These are phyloP conservation scores for Pulveroboletus sp. DNA, from an alignment of 768 basidiomycete species.

Conservation along the genomic window DNA sequence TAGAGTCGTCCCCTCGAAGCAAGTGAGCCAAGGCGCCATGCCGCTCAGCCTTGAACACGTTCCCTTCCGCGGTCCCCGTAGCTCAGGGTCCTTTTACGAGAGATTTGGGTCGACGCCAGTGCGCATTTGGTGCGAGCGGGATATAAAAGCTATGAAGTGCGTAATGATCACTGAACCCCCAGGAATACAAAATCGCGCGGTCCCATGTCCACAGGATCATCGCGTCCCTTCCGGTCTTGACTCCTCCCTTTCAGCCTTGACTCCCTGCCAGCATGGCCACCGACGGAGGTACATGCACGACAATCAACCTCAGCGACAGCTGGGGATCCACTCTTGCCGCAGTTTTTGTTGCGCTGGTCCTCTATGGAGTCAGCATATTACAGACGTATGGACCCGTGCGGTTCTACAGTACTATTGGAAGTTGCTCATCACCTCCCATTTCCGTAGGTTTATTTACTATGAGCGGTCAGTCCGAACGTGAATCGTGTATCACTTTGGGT, in stretches of 20 bases:
- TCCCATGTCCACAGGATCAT: neutral
- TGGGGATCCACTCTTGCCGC: slow-evolving; percentile 25
- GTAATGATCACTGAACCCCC: slow-evolving; percentile 6
- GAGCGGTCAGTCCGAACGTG: slow-evolving; percentile 15
- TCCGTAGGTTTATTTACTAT: slow-evolving; percentile 23
- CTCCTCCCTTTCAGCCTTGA: no score
- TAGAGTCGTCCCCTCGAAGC: no score
- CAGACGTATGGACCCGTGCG: slow-evolving; percentile 16
- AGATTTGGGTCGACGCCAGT: neutral
- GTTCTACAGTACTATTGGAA: neutral
- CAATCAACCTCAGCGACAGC: slow-evolving; percentile 6
- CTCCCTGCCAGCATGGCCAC: slow-evolving; percentile 12
- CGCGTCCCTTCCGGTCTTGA: neutral
- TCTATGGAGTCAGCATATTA: slow-evolving; percentile 24
- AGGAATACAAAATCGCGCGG: slow-evolving; percentile 18
- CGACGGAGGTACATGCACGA: neutral
- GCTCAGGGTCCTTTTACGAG: neutral
- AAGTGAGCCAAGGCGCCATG: no score
- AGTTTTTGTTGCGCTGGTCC: slow-evolving; percentile 16
- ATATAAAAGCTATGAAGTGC: neutral
- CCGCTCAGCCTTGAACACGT: neutral
- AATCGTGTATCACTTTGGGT: neutral
- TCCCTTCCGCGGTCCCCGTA: neutral
- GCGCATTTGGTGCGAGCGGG: neutral
- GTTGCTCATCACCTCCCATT: neutral